Percentiles rank a stretch among this genome's conserved stretches.
Conservation (phyloP, 164 flowering plant genomes). For the Taxillus chinensis region DNA sequence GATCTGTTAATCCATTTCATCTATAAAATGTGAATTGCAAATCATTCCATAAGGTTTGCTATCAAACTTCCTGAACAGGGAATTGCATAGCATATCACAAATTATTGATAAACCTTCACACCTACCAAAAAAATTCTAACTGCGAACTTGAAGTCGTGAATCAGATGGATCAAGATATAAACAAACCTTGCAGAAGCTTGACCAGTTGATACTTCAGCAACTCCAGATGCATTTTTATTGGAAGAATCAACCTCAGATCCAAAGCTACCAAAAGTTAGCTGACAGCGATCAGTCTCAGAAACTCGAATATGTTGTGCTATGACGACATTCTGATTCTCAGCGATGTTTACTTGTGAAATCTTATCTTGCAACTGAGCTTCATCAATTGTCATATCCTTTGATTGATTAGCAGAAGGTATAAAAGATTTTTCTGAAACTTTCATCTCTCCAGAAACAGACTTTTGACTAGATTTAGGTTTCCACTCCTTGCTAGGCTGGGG, state of each 20-base stretch:
- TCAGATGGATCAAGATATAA: not conserved
- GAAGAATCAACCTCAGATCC: constrained; percentile 46
- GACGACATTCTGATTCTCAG: constrained; percentile 70
- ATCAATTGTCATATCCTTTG: constrained; percentile 27
- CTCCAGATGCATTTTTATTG: constrained; percentile 19
- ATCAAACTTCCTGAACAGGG: too few relatives aligned
- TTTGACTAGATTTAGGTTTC: constrained; percentile 84
- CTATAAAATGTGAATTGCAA: not conserved
- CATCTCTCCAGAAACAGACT: constrained; percentile 28
- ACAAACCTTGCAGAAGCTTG: constrained; percentile 54
- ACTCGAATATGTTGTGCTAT: constrained; percentile 87
- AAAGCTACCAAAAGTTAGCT: constrained; percentile 82
- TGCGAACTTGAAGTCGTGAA: too few relatives aligned
- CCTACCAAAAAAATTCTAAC: too few relatives aligned
- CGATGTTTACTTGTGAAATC: constrained; percentile 31
- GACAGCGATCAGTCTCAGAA: constrained; percentile 60
- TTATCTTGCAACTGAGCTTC: constrained; percentile 41
- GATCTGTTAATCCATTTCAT: not conserved
- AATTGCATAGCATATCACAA: too few relatives aligned
- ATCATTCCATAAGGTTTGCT: too few relatives aligned
- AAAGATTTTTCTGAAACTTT: constrained; percentile 37
- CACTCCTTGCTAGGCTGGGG: constrained; percentile 64
- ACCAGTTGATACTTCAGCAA: constrained; percentile 26
- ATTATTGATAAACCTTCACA: too few relatives aligned
- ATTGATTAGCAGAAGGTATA: constrained; percentile 32